Evolutionary conservation across 805 yeast species (phyloP), one percentile per base, ranked within the genome.

Genomic region (Saccharomycopsis fermentans): DNA sequence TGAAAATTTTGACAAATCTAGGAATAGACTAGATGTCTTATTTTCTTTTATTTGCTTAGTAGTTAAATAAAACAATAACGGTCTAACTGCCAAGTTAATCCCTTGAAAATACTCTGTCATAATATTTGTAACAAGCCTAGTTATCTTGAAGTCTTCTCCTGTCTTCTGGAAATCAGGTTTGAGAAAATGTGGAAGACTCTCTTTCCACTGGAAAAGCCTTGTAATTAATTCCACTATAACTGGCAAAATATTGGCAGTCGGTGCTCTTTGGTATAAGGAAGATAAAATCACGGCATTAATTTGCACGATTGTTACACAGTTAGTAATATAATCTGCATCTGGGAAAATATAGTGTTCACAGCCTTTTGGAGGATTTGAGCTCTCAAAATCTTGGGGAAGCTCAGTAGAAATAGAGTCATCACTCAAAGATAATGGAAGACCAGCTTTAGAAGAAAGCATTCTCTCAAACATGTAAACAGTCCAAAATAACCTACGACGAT

Each of bases 101-200:
- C 94, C 94, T 67, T 87, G 92, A 67, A 87, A 86, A 69, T 86
- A 87, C 67, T 87, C 95, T 2, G 91, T 85, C 83, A 85, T 84
- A 65, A 87, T 75, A 68, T 87, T 87, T 16, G 87, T 88, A 17
- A 81, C 81, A 34, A 85, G 70, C 63, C 95, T 74, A 1, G 87
- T 78, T 8, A 86, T 82, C 58, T 77, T 76, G 34, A 87, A 72
- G 17, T 71, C 68, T 40, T 66, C 64, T 51, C 77, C 76, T 8
- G 79, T 78, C 19, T 68, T 71, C 2, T 77, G 71, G 63, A 82
- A 87, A 67, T 87, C 89, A 52, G 86, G 84, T 59, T 77, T 78
- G 55, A 85, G 74, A 66, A 81, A 83, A 17, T 77, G 79, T 0
- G 92, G 91, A 17, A 87, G 73, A 11, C 78, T 72, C 58, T 77